These are phyloP conservation scores for Nannochloropsis gaditana DNA, from an alignment of 108 stramenopile genomes.

Conservation along the genomic window DNA sequence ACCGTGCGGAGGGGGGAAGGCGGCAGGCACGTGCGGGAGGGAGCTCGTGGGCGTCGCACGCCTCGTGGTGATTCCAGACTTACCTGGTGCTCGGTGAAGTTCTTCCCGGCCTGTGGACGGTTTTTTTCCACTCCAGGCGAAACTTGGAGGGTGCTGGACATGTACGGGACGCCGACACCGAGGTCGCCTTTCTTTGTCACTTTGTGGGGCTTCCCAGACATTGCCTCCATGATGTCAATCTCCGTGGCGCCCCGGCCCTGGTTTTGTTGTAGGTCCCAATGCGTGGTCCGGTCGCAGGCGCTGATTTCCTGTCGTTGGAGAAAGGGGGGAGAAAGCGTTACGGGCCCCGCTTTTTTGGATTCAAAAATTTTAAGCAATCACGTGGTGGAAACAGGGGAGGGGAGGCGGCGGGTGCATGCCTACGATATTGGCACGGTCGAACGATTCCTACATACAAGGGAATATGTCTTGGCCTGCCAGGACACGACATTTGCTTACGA, in stretches of 20 bases:
- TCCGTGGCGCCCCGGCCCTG: constrained; percentile 91
- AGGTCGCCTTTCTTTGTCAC: neutral
- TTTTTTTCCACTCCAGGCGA: constrained; percentile 75
- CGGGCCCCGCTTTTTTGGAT: too few species aligned
- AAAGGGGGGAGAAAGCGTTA: neutral
- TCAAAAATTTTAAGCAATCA: too few species aligned
- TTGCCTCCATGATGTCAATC: constrained; percentile 90
- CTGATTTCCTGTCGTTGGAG: constrained; percentile 46
- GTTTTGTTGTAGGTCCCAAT: constrained; percentile 74
- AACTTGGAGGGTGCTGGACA: constrained; percentile 80
- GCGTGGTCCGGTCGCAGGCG: constrained; percentile 78
- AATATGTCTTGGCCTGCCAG: too few species aligned
- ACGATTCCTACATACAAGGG: too few species aligned
- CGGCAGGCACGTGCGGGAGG: neutral
- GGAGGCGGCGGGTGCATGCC: too few species aligned
- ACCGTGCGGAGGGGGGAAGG: neutral
- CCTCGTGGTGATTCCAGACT: neutral
- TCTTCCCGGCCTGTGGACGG: constrained; percentile 69
- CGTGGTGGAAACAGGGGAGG: too few species aligned
- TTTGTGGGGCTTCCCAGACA: constrained; percentile 66
- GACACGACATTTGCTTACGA: too few species aligned
- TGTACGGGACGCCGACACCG: constrained; percentile 61
- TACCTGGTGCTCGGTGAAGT: neutral
- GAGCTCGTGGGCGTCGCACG: neutral
- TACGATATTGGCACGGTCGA: too few species aligned